Conservation (phyloP, 306 rosid species). For the Neltuma alba region DNA sequence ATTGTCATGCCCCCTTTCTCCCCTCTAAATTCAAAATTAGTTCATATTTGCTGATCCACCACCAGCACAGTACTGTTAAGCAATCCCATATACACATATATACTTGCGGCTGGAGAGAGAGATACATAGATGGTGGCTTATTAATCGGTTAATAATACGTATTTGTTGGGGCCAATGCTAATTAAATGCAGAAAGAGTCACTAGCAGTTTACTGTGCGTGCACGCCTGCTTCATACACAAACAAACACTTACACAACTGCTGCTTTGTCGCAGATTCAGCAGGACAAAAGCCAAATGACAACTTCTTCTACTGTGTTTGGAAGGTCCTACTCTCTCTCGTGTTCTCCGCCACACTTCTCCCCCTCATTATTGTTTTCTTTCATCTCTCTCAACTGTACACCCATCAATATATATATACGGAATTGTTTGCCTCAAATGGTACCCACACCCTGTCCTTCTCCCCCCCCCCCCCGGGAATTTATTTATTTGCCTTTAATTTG, state of each 20-base stretch:
- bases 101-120: slow-evolving; percentile 1
- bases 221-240: not conserved
- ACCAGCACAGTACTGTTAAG: not conserved
- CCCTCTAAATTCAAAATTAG: not conserved
- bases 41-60: no score
- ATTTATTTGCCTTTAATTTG: not conserved
- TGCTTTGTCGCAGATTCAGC: slow-evolving; percentile 2
- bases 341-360: slow-evolving; percentile 2
- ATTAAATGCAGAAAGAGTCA: not conserved
- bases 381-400: not conserved
- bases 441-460: not conserved
- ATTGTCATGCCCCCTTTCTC: not conserved
- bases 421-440: not conserved
- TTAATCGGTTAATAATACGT: no score
- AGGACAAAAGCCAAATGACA: slow-evolving; percentile 16
- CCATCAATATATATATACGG: not conserved
- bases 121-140: no score
- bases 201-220: not conserved
- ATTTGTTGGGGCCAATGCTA: not conserved
- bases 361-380: not conserved
- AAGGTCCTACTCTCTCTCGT: not conserved
- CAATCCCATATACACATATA: no score
- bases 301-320: slow-evolving; percentile 12
- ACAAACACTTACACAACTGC: not conserved
- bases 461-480: no score